phyloP scores from a whole-genome alignment of 768 basidiomycete species.

The Pleurotus ostreatus region DNA sequence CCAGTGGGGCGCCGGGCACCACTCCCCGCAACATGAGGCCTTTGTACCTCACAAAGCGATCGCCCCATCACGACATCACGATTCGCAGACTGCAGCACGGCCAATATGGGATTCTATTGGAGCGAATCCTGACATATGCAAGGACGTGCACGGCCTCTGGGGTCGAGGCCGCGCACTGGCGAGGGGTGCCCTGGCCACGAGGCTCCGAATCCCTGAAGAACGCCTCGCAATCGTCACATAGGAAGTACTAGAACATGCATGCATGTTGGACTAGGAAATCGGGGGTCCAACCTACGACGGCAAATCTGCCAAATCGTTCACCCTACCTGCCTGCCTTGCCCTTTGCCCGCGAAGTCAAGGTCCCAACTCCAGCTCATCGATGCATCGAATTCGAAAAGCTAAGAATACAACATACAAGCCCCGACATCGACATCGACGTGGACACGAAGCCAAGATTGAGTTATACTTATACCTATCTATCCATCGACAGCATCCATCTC shows the following conservation, averaged over 20 bases:
- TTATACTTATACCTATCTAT: constrained; percentile 6
- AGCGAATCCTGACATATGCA: neutral
- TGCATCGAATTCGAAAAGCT: neutral
- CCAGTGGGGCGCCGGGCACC: constrained; percentile 2
- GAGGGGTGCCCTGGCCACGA: constrained; percentile 6
- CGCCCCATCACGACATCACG: constrained; percentile 5
- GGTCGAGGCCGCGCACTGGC: too few relatives aligned
- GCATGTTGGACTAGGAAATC: too few relatives aligned
- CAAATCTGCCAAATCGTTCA: too few relatives aligned
- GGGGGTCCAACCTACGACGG: too few relatives aligned
- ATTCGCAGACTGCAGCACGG: neutral
- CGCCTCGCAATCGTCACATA: neutral
- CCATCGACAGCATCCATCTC: constrained; percentile 44
- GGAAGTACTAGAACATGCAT: too few relatives aligned
- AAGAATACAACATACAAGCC: constrained; percentile 8
- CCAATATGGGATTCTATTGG: neutral
- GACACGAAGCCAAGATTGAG: neutral
- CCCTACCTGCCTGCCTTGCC: too few relatives aligned
- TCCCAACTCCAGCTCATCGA: too few relatives aligned
- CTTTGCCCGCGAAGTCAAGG: too few relatives aligned
- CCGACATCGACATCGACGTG: neutral
- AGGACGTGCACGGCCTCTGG: too few relatives aligned
- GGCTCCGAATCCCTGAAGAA: constrained; percentile 5
- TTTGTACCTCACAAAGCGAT: neutral
- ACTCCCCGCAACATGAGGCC: constrained; percentile 5